phyloP scores from a whole-genome alignment of 306 rosid species.

The Morella rubra region DNA sequence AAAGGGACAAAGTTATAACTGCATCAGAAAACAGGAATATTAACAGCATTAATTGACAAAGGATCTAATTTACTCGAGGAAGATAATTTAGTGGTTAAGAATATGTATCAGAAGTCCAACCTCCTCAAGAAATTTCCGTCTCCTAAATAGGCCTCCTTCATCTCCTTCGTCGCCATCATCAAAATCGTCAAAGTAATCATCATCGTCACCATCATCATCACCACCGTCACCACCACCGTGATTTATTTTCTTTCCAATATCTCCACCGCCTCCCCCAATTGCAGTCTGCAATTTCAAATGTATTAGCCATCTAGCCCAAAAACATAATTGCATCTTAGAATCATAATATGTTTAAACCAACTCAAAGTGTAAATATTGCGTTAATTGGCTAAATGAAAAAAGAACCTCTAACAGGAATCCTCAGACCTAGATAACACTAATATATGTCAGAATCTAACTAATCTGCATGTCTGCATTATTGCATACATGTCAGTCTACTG shows the following conservation, averaged over 20 bases:
- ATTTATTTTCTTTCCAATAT: slow-evolving; percentile 80
- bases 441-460: background rate
- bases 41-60: slow-evolving; percentile 17
- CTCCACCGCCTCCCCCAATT: slow-evolving; percentile 92
- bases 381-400: slow-evolving; percentile 1
- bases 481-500: too few species aligned
- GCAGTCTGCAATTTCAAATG: slow-evolving; percentile 55
- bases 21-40: slow-evolving; percentile 22
- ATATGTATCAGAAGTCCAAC: slow-evolving; percentile 41
- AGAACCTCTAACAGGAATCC: background rate
- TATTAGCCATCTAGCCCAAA: slow-evolving; percentile 11
- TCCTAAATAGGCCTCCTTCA: slow-evolving; percentile 91
- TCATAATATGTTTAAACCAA: background rate
- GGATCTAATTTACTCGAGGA: background rate
- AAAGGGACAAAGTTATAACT: slow-evolving; percentile 32
- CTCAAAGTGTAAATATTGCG: background rate
- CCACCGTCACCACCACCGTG: slow-evolving; percentile 99
- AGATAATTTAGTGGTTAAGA: background rate
- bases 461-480: too few species aligned
- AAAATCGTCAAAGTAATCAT: slow-evolving; percentile 93
- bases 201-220: slow-evolving; percentile 88
- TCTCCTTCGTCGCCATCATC: slow-evolving; percentile 99
- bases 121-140: slow-evolving; percentile 86
- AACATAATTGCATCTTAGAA: background rate
- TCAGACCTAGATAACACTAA: background rate